Base-by-base conservation (phyloP, 1,284 basidiomycete genomes). In the Inonotus obliquus region DNA sequence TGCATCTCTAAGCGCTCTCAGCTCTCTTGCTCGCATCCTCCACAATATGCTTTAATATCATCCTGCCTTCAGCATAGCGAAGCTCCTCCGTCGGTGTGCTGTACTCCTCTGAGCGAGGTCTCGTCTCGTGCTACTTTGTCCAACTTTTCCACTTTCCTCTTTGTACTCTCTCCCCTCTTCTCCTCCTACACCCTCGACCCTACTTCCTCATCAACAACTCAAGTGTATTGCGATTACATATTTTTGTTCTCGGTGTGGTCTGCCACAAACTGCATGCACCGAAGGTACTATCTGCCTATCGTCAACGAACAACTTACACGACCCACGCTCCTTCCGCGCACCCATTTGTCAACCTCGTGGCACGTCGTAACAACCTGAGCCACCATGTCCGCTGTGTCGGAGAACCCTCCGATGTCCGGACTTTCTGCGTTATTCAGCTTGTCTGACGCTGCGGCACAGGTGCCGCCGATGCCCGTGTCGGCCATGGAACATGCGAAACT, bases 381-480 rank as follows among this genome's bases (percentile, higher is more conserved):
- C 35, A 27, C 21, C 25, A 59, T 59, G 58, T 53, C 51, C 7
- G 14, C 53, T 32, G 14, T 44, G 21, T 44, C 55, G 13, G 54
- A 47, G 25, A 56, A 38, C n/a, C 23, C 44, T 25, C 56, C 55
- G 35, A 29, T 38, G n/a, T 61, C 60, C 14, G 63, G 63, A 13
- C 60, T 64, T 11, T 53, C 63, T n/a, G 63, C 63, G n/a, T 29
- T 64, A 29, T 64, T 64, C 56, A 60, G 44, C 41, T 54, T 64
- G n/a, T 64, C 63, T n/a, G 48, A 61, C 11, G 63, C 63, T 1
- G 63, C 63, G 25, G 63, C 63, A 29, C 52, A 48, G n/a, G 63
- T 54, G 17, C 59, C 59, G n/a, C 63, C 63, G 25, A 64, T 64
- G 32, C 60, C 63, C 29, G 23, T 61, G 1, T 44, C 48, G 27